Conservation (phyloP, 495 filamentous ascomycete species). For the Chaetomidium leptoderma region DNA sequence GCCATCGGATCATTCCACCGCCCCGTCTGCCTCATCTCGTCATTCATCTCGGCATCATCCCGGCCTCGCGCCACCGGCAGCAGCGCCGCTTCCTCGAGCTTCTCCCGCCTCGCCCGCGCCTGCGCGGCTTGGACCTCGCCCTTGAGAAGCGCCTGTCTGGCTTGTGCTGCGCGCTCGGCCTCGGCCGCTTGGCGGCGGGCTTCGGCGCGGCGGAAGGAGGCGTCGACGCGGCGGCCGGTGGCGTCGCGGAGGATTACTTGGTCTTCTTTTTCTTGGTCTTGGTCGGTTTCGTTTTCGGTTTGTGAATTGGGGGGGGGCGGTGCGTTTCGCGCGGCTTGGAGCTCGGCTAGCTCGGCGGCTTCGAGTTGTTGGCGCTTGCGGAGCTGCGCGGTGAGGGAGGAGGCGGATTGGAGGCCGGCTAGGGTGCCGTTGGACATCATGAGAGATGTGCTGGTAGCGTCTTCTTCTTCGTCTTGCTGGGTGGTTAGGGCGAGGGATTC, state of each 20-base stretch:
- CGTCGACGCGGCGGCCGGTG: conserved; percentile 83
- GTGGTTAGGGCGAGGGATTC: conserved; percentile 54
- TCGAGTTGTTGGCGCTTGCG: conserved; percentile 48
- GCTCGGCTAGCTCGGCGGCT: conserved; percentile 44
- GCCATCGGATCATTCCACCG: conserved; percentile 95
- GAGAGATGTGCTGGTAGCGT: too few species aligned
- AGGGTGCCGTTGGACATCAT: conserved; percentile 82
- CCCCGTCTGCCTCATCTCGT: conserved; percentile 65
- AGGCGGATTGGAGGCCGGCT: conserved; percentile 80
- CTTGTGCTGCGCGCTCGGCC: conserved; percentile 58
- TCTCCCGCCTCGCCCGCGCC: conserved; percentile 49
- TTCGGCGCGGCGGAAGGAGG: conserved; percentile 84
- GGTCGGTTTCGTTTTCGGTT: conserved; percentile 5
- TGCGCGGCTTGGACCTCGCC: conserved; percentile 78
- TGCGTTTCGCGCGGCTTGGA: conserved; percentile 26
- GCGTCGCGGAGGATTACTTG: conserved; percentile 65
- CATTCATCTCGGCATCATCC: conserved; percentile 81
- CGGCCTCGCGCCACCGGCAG: conserved; percentile 73
- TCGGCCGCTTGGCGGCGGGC: conserved; percentile 68
- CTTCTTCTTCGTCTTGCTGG: conserved; percentile 44
- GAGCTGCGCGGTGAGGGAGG: conserved; percentile 72
- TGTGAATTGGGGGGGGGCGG: not conserved
- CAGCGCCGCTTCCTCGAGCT: conserved; percentile 69
- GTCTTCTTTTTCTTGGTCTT: conserved; percentile 31
- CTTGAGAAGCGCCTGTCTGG: conserved; percentile 60